These are phyloP conservation scores for Cryptomeria japonica DNA, from an alignment of 75 land plant genomes.

Conservation along the genomic window DNA sequence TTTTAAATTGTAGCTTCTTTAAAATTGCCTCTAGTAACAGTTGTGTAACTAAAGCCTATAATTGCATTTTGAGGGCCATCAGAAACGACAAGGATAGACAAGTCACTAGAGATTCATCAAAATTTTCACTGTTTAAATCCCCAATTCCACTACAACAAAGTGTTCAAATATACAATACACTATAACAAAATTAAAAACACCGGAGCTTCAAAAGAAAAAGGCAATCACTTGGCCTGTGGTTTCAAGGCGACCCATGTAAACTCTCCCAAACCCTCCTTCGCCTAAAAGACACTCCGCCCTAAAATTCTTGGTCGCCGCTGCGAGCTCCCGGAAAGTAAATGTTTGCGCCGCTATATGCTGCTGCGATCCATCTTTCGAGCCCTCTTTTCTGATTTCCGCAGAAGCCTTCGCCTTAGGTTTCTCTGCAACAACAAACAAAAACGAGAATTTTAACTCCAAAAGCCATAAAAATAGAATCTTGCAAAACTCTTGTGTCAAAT, in stretches of 20 bases:
- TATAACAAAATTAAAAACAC: background rate
- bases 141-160: background rate
- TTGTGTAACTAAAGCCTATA: background rate
- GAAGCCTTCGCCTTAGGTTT: slow-evolving; percentile 21
- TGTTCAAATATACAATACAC: background rate
- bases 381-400: slow-evolving; percentile 11
- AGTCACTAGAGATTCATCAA: background rate
- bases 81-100: background rate
- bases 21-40: background rate
- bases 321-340: slow-evolving; percentile 47
- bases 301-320: slow-evolving; percentile 53
- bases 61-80: background rate
- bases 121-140: background rate
- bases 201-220: background rate
- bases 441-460: background rate
- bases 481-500: background rate
- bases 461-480: background rate
- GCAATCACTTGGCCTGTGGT: slow-evolving; percentile 37
- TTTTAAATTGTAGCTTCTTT: background rate
- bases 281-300: slow-evolving; percentile 43
- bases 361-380: slow-evolving; percentile 23
- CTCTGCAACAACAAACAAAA: slow-evolving; percentile 12
- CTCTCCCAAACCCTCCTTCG: slow-evolving; percentile 54
- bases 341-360: slow-evolving; percentile 53
- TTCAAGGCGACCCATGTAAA: slow-evolving; percentile 40